A percentile compares a stretch with the other conserved stretches of the same genome.
Evolutionary conservation across 2,329 filamentous ascomycete species (phyloP).

Genomic region (Fusarium clavum): DNA sequence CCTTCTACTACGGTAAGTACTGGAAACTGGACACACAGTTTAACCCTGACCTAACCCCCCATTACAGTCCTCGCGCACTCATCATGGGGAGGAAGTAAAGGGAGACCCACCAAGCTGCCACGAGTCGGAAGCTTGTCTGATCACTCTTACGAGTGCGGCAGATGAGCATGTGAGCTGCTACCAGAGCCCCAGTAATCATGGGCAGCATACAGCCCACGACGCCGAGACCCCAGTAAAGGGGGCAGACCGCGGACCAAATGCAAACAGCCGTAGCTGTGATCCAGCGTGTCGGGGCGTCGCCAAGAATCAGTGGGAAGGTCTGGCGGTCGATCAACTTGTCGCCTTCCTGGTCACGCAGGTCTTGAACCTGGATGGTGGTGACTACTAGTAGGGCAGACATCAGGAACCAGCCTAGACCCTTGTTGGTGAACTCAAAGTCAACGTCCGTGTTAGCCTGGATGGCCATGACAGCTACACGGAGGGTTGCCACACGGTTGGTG

Average conservation of each 20-base stretch:
- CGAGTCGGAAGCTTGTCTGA: constrained; percentile 32
- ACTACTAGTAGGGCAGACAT: constrained; percentile 39
- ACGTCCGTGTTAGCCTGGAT: constrained; percentile 5
- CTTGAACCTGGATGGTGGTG: constrained; percentile 44
- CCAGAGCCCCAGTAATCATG: constrained; percentile 3
- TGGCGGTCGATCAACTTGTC: constrained; percentile 40
- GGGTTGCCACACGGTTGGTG: constrained; percentile 37
- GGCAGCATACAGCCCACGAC: constrained; percentile 9
- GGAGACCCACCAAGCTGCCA: constrained; percentile 36
- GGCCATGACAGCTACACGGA: constrained; percentile 23
- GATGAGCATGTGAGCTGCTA: constrained; percentile 34
- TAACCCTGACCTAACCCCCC: not conserved
- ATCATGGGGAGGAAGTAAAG: constrained; percentile 37
- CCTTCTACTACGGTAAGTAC: not conserved
- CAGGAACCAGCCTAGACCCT: constrained; percentile 34
- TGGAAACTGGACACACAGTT: too few species aligned
- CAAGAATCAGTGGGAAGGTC: constrained; percentile 41
- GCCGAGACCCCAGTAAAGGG: constrained; percentile 32
- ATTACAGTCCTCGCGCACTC: constrained; percentile 13
- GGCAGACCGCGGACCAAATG: constrained; percentile 37
- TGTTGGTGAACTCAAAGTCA: constrained; percentile 27
- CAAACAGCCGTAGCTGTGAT: constrained; percentile 27
- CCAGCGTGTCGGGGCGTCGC: constrained; percentile 38
- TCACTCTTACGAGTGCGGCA: constrained; percentile 16
- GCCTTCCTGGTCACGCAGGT: constrained; percentile 43